phyloP scores from a whole-genome alignment of 768 basidiomycete species.

The Hebeloma cylindrosporum region DNA sequence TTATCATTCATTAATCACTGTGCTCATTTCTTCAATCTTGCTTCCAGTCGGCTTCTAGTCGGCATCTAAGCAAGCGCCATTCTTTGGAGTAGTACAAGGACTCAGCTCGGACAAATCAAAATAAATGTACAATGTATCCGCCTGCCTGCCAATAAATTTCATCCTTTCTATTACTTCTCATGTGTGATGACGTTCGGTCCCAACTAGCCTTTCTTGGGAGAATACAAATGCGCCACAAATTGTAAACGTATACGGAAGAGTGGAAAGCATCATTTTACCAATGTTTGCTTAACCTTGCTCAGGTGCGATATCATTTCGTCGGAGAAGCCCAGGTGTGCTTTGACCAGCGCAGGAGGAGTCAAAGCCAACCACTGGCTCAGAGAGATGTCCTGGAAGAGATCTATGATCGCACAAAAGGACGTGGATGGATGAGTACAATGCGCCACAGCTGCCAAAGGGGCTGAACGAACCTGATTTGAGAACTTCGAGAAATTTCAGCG shows the following conservation, averaged over 20 bases:
- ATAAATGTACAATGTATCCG: too few relatives aligned
- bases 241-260: too few relatives aligned
- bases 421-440: too few relatives aligned
- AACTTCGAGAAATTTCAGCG: conserved; percentile 61
- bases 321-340: conserved; percentile 57
- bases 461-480: conserved; percentile 47
- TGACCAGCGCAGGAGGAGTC: conserved; percentile 57
- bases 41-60: conserved; percentile 11
- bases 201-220: too few relatives aligned
- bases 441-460: too few relatives aligned
- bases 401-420: conserved; percentile 28
- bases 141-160: too few relatives aligned
- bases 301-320: conserved; percentile 50
- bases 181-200: too few relatives aligned
- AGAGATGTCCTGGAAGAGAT: conserved; percentile 55
- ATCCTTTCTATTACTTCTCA: too few relatives aligned
- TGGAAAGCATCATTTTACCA: conserved; percentile 33
- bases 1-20: background rate
- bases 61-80: background rate
- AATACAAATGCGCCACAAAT: too few relatives aligned
- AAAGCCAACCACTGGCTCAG: conserved; percentile 64
- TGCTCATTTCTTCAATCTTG: background rate
- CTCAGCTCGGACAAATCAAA: too few relatives aligned
- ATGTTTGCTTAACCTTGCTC: conserved; percentile 48
- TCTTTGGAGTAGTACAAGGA: too few relatives aligned